These are phyloP conservation scores for Suhomyces yuchorum DNA, from an alignment of 1,139 yeast genomes.

Conservation along the genomic window DNA sequence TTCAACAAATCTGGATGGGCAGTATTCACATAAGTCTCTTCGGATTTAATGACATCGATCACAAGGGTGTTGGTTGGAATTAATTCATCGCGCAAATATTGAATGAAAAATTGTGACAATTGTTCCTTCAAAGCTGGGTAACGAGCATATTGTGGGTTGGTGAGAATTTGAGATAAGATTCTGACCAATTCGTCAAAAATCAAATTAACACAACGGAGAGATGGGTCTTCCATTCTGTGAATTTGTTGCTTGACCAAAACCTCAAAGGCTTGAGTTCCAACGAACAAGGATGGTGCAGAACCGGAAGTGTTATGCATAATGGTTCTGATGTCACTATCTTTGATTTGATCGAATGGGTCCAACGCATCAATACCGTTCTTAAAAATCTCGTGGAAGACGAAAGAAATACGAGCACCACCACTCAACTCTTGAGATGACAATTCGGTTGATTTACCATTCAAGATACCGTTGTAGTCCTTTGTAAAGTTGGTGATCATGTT, in stretches of 20 bases:
- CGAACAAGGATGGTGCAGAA: slow-evolving; percentile 95
- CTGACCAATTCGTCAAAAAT: slow-evolving; percentile 94
- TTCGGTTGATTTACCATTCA: slow-evolving; percentile 93
- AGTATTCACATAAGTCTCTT: slow-evolving; percentile 92
- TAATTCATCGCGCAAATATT: slow-evolving; percentile 76
- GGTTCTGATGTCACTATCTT: slow-evolving; percentile 96
- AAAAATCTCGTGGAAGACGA: slow-evolving; percentile 95
- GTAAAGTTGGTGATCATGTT: slow-evolving; percentile 90
- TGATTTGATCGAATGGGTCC: slow-evolving; percentile 96
- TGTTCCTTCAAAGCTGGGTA: slow-evolving; percentile 91
- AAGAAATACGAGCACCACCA: slow-evolving; percentile 98
- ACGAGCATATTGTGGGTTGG: slow-evolving; percentile 80
- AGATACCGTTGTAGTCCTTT: slow-evolving; percentile 86
- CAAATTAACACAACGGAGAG: slow-evolving; percentile 82
- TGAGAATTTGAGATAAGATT: slow-evolving; percentile 80
- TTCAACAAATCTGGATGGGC: slow-evolving; percentile 96
- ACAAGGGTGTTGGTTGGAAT: slow-evolving; percentile 87
- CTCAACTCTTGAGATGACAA: slow-evolving; percentile 81
- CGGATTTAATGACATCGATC: slow-evolving; percentile 76
- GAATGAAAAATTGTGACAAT: slow-evolving; percentile 75
- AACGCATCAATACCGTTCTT: slow-evolving; percentile 89
- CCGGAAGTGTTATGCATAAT: slow-evolving; percentile 97
- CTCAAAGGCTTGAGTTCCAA: slow-evolving; percentile 96
- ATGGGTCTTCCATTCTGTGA: slow-evolving; percentile 91
- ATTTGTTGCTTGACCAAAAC: slow-evolving; percentile 95